phyloP scores from a whole-genome alignment of 2,329 filamentous ascomycete species.

The Tolypocladium tundrense region DNA sequence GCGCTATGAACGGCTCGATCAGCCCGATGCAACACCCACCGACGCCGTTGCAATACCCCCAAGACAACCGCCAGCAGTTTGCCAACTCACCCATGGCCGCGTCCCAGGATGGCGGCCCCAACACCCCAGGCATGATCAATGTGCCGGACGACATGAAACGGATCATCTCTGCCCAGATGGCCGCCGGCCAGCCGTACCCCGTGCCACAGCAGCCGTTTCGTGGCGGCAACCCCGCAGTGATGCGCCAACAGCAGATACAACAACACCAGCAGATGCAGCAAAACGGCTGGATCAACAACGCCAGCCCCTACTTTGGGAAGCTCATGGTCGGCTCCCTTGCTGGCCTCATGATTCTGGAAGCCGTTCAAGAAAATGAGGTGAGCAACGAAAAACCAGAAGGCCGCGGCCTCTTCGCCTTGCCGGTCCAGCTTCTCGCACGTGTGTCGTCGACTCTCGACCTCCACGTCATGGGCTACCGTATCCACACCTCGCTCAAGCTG shows the following conservation, averaged over 20 bases:
- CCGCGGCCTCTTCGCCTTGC: constrained; percentile 56
- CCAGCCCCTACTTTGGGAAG: constrained; percentile 54
- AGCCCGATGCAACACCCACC: constrained; percentile 44
- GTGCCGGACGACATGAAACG: constrained; percentile 58
- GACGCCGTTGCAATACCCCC: constrained; percentile 39
- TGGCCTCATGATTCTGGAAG: constrained; percentile 85
- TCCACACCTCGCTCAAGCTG: constrained; percentile 42
- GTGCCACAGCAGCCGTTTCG: constrained; percentile 37
- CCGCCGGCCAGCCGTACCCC: constrained; percentile 43
- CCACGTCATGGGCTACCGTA: constrained; percentile 43
- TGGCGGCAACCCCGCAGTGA: constrained; percentile 28
- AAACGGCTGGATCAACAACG: constrained; percentile 42
- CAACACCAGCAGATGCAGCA: constrained; percentile 39
- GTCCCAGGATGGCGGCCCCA: constrained; percentile 27
- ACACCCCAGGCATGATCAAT: constrained; percentile 48
- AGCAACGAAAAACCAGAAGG: constrained; percentile 54
- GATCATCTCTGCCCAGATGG: constrained; percentile 47
- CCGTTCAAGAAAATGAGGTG: constrained; percentile 56
- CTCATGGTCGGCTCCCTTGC: constrained; percentile 90
- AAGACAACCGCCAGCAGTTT: constrained; percentile 32
- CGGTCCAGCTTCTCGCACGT: constrained; percentile 44
- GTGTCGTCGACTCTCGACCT: constrained; percentile 38
- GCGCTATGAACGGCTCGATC: constrained; percentile 56
- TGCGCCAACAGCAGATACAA: constrained; percentile 48
- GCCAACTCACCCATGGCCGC: constrained; percentile 33